These are phyloP conservation scores for Beauveria sp. DNA, from an alignment of 2,329 filamentous ascomycete species.

Conservation along the genomic window DNA sequence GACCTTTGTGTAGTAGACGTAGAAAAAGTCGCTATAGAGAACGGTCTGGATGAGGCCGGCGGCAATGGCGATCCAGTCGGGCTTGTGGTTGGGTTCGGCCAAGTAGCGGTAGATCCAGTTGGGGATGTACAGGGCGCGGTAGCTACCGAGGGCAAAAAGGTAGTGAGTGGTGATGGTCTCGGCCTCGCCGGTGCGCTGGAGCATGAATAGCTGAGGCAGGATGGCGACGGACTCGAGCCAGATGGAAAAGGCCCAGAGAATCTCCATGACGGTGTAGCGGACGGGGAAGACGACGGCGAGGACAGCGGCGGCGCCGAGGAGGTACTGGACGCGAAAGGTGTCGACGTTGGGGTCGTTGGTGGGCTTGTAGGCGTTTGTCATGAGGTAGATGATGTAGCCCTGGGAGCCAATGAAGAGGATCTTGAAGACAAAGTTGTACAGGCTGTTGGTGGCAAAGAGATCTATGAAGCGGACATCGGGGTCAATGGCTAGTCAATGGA, in stretches of 20 bases:
- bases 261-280: slow-evolving; percentile 74
- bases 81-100: slow-evolving; percentile 60
- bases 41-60: slow-evolving; percentile 91
- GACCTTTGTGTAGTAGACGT: slow-evolving; percentile 97
- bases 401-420: slow-evolving; percentile 87
- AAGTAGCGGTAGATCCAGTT: slow-evolving; percentile 96
- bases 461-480: slow-evolving; percentile 41
- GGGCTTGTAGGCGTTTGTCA: slow-evolving; percentile 95
- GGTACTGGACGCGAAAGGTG: slow-evolving; percentile 94
- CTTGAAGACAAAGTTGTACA: slow-evolving; percentile 95
- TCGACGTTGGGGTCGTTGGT: slow-evolving; percentile 96
- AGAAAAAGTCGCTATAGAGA: slow-evolving; percentile 98
- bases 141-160: slow-evolving; percentile 84
- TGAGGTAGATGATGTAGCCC: slow-evolving; percentile 92
- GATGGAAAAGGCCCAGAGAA: slow-evolving; percentile 95
- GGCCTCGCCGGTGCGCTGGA: slow-evolving; percentile 93
- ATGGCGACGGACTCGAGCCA: slow-evolving; percentile 98
- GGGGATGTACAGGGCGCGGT: slow-evolving; percentile 92
- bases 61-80: slow-evolving; percentile 79
- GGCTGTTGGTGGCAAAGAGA: slow-evolving; percentile 73
- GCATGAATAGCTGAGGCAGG: slow-evolving; percentile 94
- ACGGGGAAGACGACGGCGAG: slow-evolving; percentile 80
- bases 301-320: slow-evolving; percentile 72
- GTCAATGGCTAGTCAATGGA: slow-evolving; percentile 1
- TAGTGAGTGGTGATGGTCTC: slow-evolving; percentile 99